Percentiles rank a stretch among this genome's conserved stretches.
phyloP scores from a whole-genome alignment of 2,329 filamentous ascomycete genomes.

The Claviceps sp. region DNA sequence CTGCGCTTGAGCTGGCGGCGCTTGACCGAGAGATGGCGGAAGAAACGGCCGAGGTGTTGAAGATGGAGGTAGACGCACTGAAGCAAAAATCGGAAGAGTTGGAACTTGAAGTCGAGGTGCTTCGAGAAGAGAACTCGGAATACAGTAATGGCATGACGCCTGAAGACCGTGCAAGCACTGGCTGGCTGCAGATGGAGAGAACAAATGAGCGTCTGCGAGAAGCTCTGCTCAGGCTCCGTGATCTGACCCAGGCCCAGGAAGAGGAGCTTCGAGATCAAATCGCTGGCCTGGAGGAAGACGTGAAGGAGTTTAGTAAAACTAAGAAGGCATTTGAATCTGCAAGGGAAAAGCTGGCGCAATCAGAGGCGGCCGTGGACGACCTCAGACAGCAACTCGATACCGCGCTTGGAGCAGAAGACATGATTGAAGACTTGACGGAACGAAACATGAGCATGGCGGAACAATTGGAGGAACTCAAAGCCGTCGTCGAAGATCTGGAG shows the following conservation, averaged over 20 bases:
- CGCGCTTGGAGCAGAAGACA: conserved; percentile 76
- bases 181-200: conserved; percentile 84
- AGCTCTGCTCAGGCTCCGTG: conserved; percentile 69
- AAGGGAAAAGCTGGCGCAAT: conserved; percentile 59
- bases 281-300: conserved; percentile 56
- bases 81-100: conserved; percentile 71
- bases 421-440: conserved; percentile 84
- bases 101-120: conserved; percentile 74
- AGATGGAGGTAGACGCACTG: conserved; percentile 64
- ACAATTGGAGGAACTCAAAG: conserved; percentile 69
- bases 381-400: conserved; percentile 84
- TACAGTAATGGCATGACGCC: conserved; percentile 72
- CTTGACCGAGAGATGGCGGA: conserved; percentile 95
- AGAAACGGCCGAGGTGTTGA: conserved; percentile 72
- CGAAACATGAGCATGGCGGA: conserved; percentile 75
- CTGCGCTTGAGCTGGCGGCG: conserved; percentile 71
- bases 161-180: conserved; percentile 74
- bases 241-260: conserved; percentile 78
- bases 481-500: conserved; percentile 75
- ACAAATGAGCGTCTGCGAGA: conserved; percentile 80
- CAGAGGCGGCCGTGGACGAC: conserved; percentile 68
- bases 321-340: conserved; percentile 58
- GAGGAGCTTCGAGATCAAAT: conserved; percentile 65
- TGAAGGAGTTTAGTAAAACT: conserved; percentile 51
- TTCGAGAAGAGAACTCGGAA: conserved; percentile 77